Conservation (phyloP, 2,329 filamentous ascomycete species). For the Teratosphaeria gauchensis region DNA sequence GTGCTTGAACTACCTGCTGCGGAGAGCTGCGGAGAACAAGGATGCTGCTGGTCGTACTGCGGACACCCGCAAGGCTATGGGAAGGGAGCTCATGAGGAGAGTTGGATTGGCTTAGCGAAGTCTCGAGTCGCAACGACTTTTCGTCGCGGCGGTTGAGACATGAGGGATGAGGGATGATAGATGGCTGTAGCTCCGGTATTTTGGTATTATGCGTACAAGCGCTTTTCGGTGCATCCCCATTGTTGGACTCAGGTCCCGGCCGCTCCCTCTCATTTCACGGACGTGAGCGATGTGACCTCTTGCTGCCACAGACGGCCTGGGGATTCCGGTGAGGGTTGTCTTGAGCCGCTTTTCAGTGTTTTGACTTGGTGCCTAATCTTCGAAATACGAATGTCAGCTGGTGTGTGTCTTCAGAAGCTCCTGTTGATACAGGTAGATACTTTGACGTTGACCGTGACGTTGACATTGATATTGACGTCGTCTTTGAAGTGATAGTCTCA, state of each 20-base stretch:
- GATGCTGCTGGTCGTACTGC: conserved; percentile 49
- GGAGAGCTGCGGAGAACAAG: conserved; percentile 51
- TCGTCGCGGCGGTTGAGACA: neutral
- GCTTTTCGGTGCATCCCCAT: neutral
- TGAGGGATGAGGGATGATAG: neutral
- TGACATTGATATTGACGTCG: too few relatives aligned
- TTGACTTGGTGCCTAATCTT: too few relatives aligned
- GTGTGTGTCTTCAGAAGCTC: too few relatives aligned
- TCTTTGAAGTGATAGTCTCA: too few relatives aligned
- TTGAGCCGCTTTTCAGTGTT: too few relatives aligned
- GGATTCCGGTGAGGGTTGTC: too few relatives aligned
- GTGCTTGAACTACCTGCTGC: conserved; percentile 66
- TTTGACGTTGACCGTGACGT: too few relatives aligned
- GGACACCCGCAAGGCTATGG: conserved; percentile 44
- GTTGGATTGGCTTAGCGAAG: conserved; percentile 3
- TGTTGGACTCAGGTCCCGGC: neutral
- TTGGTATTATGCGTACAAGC: neutral
- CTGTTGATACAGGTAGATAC: too few relatives aligned
- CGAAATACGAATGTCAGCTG: too few relatives aligned
- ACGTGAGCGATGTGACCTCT: too few relatives aligned
- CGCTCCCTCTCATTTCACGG: too few relatives aligned
- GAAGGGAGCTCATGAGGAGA: conserved; percentile 33
- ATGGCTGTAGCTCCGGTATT: neutral
- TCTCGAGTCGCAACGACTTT: neutral
- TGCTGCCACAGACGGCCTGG: too few relatives aligned